Conservation (phyloP, 2,329 filamentous ascomycete genomes). For the Paraconiothyrium sp. region DNA sequence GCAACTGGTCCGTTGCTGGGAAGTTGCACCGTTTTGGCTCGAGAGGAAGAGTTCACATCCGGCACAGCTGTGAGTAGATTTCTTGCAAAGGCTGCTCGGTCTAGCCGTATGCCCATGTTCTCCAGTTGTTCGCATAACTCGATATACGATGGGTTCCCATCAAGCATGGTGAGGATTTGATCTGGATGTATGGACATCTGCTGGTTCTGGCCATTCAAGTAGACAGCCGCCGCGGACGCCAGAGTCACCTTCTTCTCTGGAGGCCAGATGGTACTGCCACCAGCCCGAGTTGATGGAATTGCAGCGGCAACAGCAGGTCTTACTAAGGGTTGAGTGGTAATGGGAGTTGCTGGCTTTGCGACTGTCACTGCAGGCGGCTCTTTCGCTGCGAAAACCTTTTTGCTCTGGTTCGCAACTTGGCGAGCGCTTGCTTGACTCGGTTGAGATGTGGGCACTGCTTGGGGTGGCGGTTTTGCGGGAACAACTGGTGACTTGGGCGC, state of each 20-base stretch:
- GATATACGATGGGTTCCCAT: constrained; percentile 65
- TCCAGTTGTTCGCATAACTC: constrained; percentile 65
- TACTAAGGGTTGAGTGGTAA: constrained; percentile 2
- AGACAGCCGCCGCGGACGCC: constrained; percentile 60
- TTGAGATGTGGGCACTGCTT: constrained; percentile 25
- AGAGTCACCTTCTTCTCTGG: constrained; percentile 60
- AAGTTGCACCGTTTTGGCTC: constrained; percentile 24
- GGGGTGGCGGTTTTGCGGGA: constrained; percentile 34
- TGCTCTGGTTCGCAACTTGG: constrained; percentile 30
- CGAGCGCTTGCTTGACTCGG: constrained; percentile 22
- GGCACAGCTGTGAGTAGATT: constrained; percentile 59
- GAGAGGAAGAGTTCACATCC: constrained; percentile 48
- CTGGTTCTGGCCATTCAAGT: constrained; percentile 57
- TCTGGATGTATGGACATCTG: constrained; percentile 49
- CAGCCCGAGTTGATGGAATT: constrained; percentile 18
- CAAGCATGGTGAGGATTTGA: constrained; percentile 58
- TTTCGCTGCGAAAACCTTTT: constrained; percentile 32
- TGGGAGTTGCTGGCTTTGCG: constrained; percentile 10
- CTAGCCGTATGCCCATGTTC: constrained; percentile 57
- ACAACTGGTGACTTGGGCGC: constrained; percentile 35
- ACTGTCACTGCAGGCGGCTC: constrained; percentile 17
- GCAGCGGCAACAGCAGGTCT: constrained; percentile 16
- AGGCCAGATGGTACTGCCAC: constrained; percentile 60
- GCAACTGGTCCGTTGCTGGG: constrained; percentile 21
- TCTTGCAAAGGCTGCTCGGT: constrained; percentile 63